Evolutionary conservation across 768 basidiomycete species (phyloP).

Genomic region (Cystofilobasidium ferigula): DNA sequence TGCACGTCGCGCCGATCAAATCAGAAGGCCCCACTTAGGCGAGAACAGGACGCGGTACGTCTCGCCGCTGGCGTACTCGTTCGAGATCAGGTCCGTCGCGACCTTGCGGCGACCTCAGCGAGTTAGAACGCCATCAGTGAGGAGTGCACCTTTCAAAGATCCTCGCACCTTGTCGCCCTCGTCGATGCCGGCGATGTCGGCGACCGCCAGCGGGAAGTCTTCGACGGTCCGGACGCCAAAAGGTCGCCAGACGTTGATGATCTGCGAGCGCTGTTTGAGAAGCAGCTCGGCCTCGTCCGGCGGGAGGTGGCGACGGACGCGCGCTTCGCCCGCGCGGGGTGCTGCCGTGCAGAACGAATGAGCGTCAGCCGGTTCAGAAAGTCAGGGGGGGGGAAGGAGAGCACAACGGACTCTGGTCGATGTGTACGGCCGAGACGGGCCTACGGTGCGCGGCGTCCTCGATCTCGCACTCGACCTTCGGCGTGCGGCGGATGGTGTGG

Average conservation of each 20-base stretch:
- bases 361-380: neutral
- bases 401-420: conserved; percentile 11
- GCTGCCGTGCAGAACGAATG: neutral
- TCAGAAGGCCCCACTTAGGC: neutral
- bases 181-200: neutral
- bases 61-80: conserved; percentile 9
- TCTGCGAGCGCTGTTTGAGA: conserved; percentile 1
- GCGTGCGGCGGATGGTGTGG: conserved; percentile 5
- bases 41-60: neutral
- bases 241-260: conserved; percentile 17
- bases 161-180: conserved; percentile 10
- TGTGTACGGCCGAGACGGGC: conserved; percentile 15
- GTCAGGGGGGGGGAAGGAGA: too few species aligned
- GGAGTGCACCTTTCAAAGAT: too few species aligned
- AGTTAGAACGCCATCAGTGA: too few species aligned
- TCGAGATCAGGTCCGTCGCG: conserved; percentile 9
- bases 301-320: conserved; percentile 2
- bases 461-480: neutral
- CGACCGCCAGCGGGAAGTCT: conserved; percentile 11
- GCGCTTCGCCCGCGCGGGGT: neutral
- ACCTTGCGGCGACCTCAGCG: neutral
- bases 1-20: neutral
- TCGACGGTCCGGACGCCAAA: conserved; percentile 1
- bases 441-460: neutral
- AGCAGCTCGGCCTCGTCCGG: neutral